Percentiles rank a stretch among this genome's conserved stretches.
Evolutionary conservation across 2,329 filamentous ascomycete species (phyloP).

Genomic region (Didymosphaeria variabile): DNA sequence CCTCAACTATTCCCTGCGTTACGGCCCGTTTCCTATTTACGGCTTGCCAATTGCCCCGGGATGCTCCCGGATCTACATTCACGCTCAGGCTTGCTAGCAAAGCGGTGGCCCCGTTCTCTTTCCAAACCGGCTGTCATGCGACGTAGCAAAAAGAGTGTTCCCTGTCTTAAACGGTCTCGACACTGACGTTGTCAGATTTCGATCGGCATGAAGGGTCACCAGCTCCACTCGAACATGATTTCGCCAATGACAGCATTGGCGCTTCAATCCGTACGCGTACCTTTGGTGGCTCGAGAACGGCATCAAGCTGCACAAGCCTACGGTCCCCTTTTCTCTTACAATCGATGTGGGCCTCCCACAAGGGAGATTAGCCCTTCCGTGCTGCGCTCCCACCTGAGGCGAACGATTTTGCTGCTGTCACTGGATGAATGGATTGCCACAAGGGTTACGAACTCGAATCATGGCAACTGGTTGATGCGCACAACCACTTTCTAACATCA

Average conservation of each 20-base stretch:
- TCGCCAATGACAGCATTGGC: not conserved
- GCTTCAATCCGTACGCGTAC: not conserved
- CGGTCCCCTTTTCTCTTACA: too few species aligned
- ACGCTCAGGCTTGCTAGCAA: not conserved
- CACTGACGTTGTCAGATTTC: not conserved
- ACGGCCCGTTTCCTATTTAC: not conserved
- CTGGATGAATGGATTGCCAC: not conserved
- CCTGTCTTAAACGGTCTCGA: not conserved
- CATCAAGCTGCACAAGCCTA: too few species aligned
- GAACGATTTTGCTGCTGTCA: not conserved
- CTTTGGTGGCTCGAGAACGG: not conserved
- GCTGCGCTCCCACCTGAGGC: not conserved
- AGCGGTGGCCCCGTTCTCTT: not conserved
- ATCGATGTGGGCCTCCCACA: not conserved
- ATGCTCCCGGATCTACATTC: not conserved
- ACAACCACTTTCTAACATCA: not conserved
- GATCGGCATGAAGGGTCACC: not conserved
- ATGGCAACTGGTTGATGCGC: not conserved
- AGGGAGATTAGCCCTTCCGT: not conserved
- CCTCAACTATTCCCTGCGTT: not conserved
- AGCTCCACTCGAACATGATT: not conserved
- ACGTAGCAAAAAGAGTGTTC: not conserved
- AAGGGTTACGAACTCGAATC: not conserved
- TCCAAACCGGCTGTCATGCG: not conserved
- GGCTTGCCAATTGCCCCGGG: not conserved